A percentile compares a stretch with the other conserved stretches of the same genome.
Conservation (phyloP, 345 rosid genomes). For the Eucalyptus curtisii region DNA sequence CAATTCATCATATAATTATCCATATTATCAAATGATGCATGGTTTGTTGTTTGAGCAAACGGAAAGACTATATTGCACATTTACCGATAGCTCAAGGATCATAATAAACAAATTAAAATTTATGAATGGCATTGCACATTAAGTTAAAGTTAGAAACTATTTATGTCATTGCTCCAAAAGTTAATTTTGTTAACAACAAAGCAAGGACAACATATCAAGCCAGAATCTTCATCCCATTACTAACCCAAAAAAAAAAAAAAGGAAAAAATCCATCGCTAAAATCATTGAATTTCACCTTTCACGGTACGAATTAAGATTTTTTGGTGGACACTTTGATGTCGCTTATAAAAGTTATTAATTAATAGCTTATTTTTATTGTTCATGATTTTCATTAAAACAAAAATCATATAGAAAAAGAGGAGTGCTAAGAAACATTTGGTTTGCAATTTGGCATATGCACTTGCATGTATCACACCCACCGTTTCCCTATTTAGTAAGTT, state of each 20-base stretch:
- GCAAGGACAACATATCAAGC: background rate
- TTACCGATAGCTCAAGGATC: background rate
- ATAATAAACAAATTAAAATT: too few relatives aligned
- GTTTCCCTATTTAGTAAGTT: background rate
- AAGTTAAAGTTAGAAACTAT: too few relatives aligned
- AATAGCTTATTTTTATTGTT: background rate
- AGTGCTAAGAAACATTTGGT: background rate
- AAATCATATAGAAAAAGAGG: background rate
- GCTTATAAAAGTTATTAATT: background rate
- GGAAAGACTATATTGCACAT: too few relatives aligned
- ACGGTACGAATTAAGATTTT: rapidly evolving
- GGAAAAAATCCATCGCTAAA: too few relatives aligned
- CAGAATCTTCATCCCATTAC: background rate
- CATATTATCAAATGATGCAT: background rate
- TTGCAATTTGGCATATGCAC: background rate
- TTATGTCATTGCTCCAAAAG: too few relatives aligned
- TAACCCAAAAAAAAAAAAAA: rapidly evolving
- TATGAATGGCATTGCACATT: rapidly evolving
- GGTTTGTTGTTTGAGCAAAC: background rate
- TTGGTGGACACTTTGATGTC: background rate
- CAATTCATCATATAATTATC: background rate
- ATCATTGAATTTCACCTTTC: background rate
- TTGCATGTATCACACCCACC: background rate
- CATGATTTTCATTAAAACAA: background rate
- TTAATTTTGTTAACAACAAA: background rate